Evolutionary conservation across 306 rosid genomes (phyloP), one percentile per base, ranked within the genome.

Genomic region (Argentina anserina): DNA sequence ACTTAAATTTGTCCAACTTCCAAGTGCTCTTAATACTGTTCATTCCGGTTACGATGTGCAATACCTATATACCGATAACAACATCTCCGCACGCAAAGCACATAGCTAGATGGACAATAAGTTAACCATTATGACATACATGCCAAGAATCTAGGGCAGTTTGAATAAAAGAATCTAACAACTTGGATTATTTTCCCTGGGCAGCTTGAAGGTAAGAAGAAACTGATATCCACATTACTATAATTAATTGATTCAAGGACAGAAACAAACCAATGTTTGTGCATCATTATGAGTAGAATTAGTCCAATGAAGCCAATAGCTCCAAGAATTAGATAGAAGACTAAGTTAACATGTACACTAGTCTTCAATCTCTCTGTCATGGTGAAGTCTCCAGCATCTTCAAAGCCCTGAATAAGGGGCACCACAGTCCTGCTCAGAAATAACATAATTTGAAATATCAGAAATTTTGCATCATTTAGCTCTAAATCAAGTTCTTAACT

Each of bases 331-430:
- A 86, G 83, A 81, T 94, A 94, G 82, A 94, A 94, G 68, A 91
- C 64, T 78, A 91, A 79, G 86, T 94, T 94, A 78, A 84, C 95
- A 80, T 82, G 99, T 45, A 94, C 76, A 74, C 99, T 94, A 73
- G 99, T 89, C 93, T 88, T 94, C 90, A 94, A 84, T 86, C 96
- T 91, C 82, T 89, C 95, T 42, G 85, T 72, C 33, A 88, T 77
- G 13, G 97, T 91, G 80, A 94, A 94, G 84, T 94, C 99, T 59
- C 99, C 97, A 69, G 97, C 96, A 72, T 94, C 99, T 91, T 94
- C 99, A 87, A 88, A 94, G 83, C 99, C 99, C 93, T 94, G 97
- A 87, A 94, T 91, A 88, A 94, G 99, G 80, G 99, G 99, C 83
- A 90, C 97, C 86, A 89, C 91, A 79, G 91, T 90, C 99, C 99